Evolutionary conservation across 106 monocot species (phyloP).

Genomic region (Chionographis japonica): DNA sequence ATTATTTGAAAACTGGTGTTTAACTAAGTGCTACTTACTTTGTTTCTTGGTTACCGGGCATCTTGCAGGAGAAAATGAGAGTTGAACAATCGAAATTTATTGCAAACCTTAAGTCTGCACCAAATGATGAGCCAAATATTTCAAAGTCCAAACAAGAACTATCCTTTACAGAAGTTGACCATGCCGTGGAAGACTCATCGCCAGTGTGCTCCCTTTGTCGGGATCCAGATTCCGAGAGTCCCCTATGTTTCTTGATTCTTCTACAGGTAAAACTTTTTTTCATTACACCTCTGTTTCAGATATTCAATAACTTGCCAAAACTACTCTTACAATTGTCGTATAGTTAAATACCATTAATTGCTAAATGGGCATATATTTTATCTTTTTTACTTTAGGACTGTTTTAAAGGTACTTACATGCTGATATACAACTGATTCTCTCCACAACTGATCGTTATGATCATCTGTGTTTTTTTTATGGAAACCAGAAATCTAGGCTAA

Average conservation of each 20-base stretch:
- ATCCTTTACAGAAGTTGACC: slow-evolving; percentile 6
- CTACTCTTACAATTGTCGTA: no score
- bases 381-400: no score
- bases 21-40: no score
- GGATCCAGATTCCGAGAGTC: slow-evolving; percentile 59
- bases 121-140: slow-evolving; percentile 28
- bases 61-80: slow-evolving; percentile 77
- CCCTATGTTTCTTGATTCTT: slow-evolving; percentile 79
- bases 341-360: no score
- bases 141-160: slow-evolving; percentile 21
- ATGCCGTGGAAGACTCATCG: slow-evolving; percentile 36
- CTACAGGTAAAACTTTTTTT: slow-evolving; percentile 55
- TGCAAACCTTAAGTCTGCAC: slow-evolving; percentile 37
- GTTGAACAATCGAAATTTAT: slow-evolving; percentile 82
- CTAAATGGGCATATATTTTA: no score
- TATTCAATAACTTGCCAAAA: no score
- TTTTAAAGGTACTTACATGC: no score
- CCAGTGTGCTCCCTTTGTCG: slow-evolving; percentile 82
- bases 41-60: neutral
- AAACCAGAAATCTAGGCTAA: slow-evolving; percentile 76
- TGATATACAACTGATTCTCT: no score
- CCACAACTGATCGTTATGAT: no score
- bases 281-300: no score
- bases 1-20: no score
- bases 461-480: neutral